These are phyloP conservation scores for Penicillium rolfsii DNA, from an alignment of 2,329 filamentous ascomycete species.

Conservation along the genomic window DNA sequence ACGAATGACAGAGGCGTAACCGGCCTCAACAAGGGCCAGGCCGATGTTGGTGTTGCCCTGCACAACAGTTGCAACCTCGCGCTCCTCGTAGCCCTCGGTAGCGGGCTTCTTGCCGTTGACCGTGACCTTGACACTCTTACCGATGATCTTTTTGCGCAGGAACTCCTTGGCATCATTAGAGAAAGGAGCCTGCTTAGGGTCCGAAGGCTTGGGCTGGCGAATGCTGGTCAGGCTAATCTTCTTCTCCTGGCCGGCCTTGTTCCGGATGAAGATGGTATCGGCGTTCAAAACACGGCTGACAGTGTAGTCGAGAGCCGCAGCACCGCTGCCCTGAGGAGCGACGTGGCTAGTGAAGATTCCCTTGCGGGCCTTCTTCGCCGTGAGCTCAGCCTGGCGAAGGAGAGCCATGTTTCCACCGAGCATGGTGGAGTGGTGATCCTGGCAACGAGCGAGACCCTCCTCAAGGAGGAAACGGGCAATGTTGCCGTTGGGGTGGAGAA, in stretches of 20 bases:
- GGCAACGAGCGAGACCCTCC: conserved; percentile 86
- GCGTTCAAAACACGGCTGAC: conserved; percentile 85
- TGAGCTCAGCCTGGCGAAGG: conserved; percentile 83
- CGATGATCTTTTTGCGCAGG: conserved; percentile 88
- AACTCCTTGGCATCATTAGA: conserved; percentile 95
- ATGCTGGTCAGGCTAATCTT: conserved; percentile 91
- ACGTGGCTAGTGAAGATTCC: conserved; percentile 83
- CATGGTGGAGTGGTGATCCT: conserved; percentile 93
- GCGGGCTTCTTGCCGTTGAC: conserved; percentile 91
- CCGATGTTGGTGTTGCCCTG: conserved; percentile 86
- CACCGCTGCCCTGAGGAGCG: conserved; percentile 62
- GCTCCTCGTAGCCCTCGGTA: conserved; percentile 87
- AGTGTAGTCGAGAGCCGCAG: conserved; percentile 70
- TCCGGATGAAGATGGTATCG: conserved; percentile 84
- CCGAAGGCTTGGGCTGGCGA: conserved; percentile 85
- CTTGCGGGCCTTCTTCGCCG: conserved; percentile 74
- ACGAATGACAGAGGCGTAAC: conserved; percentile 90
- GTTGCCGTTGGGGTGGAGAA: conserved; percentile 87
- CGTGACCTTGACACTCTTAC: conserved; percentile 88
- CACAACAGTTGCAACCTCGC: conserved; percentile 88
- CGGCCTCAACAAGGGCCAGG: conserved; percentile 82
- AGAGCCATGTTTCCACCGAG: conserved; percentile 85
- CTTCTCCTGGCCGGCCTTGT: conserved; percentile 83
- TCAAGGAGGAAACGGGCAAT: conserved; percentile 90
- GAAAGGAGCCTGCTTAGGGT: conserved; percentile 86